Evolutionary conservation across 2,329 filamentous ascomycete species (phyloP).

Genomic region (Ophioceras dolichostomum): DNA sequence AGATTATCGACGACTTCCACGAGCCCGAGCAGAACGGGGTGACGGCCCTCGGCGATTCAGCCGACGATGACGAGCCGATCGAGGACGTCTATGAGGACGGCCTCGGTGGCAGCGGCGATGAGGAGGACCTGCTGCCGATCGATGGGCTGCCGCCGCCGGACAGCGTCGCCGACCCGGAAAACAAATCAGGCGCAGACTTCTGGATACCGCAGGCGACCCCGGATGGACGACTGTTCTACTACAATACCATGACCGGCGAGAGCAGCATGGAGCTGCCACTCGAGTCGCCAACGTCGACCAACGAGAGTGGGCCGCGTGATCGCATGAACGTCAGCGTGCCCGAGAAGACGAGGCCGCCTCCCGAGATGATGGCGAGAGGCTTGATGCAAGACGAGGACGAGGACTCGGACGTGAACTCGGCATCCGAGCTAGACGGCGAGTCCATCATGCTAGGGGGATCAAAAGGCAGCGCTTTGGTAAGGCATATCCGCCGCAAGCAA

Average conservation of each 20-base stretch:
- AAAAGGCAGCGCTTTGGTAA: not conserved
- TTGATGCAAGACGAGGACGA: slow-evolving; percentile 78
- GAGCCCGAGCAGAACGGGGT: slow-evolving; percentile 45
- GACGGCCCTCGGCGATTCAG: slow-evolving; percentile 38
- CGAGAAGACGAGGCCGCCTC: slow-evolving; percentile 77
- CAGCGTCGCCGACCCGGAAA: slow-evolving; percentile 12
- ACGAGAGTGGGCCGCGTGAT: slow-evolving; percentile 78
- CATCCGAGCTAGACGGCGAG: slow-evolving; percentile 73
- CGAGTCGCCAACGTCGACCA: slow-evolving; percentile 70
- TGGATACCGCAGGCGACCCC: slow-evolving; percentile 97
- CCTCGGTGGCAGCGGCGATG: slow-evolving; percentile 49
- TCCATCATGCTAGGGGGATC: slow-evolving; percentile 44
- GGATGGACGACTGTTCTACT: slow-evolving; percentile 90
- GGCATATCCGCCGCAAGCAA: too few species aligned
- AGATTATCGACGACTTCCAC: slow-evolving; percentile 67
- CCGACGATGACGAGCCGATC: slow-evolving; percentile 50
- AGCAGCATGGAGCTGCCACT: slow-evolving; percentile 90
- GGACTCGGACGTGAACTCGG: slow-evolving; percentile 73
- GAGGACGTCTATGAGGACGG: slow-evolving; percentile 58
- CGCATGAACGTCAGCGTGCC: slow-evolving; percentile 81
- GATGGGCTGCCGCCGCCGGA: slow-evolving; percentile 37
- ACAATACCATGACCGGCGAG: slow-evolving; percentile 93
- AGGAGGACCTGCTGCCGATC: slow-evolving; percentile 26
- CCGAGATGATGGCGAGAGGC: slow-evolving; percentile 82
- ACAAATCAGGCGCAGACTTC: slow-evolving; percentile 82